These are phyloP conservation scores for Diospyros lotus DNA, from an alignment of 148 eudicot genomes.

Conservation along the genomic window DNA sequence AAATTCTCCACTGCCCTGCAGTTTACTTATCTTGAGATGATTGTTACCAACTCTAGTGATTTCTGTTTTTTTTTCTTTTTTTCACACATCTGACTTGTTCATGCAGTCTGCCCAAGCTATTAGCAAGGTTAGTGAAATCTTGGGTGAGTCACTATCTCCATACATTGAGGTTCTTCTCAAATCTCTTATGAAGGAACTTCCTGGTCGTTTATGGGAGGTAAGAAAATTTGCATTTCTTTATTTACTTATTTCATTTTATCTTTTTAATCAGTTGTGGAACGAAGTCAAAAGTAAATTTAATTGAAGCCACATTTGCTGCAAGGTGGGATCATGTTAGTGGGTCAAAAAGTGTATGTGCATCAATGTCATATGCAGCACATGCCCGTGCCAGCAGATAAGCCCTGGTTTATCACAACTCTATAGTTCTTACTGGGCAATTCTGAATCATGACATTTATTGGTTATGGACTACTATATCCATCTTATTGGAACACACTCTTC, in stretches of 20 bases:
- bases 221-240: not conserved
- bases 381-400: not conserved
- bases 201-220: slow-evolving; percentile 98
- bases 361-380: not conserved
- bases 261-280: no score
- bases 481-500: not conserved
- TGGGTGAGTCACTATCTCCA: slow-evolving; percentile 67
- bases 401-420: not conserved
- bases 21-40: not conserved
- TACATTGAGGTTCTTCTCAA: slow-evolving; percentile 59
- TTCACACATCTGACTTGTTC: slow-evolving; percentile 3
- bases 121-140: slow-evolving; percentile 69
- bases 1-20: not conserved
- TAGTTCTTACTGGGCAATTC: not conserved
- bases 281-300: not conserved
- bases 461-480: not conserved
- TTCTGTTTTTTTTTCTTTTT: slow-evolving; percentile 8
- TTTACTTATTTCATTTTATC: not conserved
- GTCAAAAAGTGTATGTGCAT: no score
- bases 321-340: not conserved
- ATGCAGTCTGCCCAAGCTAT: slow-evolving; percentile 81
- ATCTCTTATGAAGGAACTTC: slow-evolving; percentile 77
- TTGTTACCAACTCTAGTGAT: slow-evolving; percentile 1
- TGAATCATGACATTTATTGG: not conserved
- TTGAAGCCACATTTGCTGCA: not conserved